Evolutionary conservation across 305 asterid species (phyloP).

Genomic region (Petunia hybrid): DNA sequence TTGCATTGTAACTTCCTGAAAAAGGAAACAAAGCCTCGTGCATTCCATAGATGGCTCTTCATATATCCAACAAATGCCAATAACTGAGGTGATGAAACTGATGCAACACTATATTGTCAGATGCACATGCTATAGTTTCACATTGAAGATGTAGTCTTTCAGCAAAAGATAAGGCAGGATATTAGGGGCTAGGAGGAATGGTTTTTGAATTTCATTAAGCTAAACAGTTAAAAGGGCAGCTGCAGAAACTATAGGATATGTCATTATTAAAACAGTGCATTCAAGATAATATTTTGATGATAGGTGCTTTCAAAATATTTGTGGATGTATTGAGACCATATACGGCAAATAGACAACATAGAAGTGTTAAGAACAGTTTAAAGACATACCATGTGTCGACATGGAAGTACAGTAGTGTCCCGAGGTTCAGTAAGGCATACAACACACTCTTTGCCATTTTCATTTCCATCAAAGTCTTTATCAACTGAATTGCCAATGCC

Average conservation of each 20-base stretch:
- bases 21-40: neutral
- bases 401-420: constrained; percentile 44
- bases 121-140: neutral
- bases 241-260: neutral
- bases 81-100: neutral
- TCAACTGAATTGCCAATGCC: constrained; percentile 43
- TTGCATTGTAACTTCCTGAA: neutral
- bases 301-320: neutral
- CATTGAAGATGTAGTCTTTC: neutral
- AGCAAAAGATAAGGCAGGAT: neutral
- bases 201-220: neutral
- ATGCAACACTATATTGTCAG: neutral
- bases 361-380: neutral
- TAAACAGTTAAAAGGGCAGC: neutral
- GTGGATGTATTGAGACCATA: too few relatives aligned
- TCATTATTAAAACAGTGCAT: neutral
- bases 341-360: neutral
- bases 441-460: constrained; percentile 44
- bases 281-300: neutral
- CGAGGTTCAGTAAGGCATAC: constrained; percentile 43
- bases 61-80: neutral
- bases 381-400: constrained; percentile 42
- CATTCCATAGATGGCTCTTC: neutral
- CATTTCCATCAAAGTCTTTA: constrained; percentile 37
- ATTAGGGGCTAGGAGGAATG: neutral